These are phyloP conservation scores for Gonapodya prolifera DNA, from an alignment of 192 early-diverging fungal species.

Conservation along the genomic window DNA sequence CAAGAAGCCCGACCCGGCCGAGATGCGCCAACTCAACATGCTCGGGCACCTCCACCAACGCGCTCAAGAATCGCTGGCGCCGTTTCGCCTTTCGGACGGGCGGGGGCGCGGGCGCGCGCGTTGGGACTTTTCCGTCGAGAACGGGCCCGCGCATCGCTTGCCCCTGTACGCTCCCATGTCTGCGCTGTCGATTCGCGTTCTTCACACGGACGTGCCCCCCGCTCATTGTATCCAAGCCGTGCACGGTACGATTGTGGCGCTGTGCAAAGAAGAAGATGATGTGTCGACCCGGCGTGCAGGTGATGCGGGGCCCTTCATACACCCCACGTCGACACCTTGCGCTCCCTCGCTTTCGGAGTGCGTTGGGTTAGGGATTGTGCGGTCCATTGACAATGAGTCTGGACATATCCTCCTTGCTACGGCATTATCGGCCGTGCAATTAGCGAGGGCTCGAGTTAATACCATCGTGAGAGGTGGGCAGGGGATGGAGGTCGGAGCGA, in stretches of 20 bases:
- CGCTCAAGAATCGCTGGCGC: neutral
- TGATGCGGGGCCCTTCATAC: neutral
- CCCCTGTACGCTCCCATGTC: neutral
- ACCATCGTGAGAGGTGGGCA: neutral
- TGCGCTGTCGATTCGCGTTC: neutral
- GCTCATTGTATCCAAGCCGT: neutral
- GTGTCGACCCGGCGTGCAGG: neutral
- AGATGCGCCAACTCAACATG: neutral
- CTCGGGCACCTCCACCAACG: neutral
- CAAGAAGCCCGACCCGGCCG: neutral
- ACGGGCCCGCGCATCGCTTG: neutral
- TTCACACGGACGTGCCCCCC: neutral
- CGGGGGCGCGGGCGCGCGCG: neutral
- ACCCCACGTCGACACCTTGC: neutral
- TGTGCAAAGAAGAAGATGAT: neutral
- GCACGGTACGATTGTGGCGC: neutral
- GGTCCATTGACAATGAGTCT: neutral
- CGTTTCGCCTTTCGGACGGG: neutral
- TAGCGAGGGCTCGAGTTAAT: neutral
- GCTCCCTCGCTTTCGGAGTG: neutral
- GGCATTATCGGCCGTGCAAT: neutral
- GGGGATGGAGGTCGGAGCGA: neutral
- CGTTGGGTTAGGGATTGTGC: constrained; percentile 3
- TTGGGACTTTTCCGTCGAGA: neutral
- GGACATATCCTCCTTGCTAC: neutral